phyloP scores from a whole-genome alignment of 441 rosid species.

The Syzygium syzygioides region DNA sequence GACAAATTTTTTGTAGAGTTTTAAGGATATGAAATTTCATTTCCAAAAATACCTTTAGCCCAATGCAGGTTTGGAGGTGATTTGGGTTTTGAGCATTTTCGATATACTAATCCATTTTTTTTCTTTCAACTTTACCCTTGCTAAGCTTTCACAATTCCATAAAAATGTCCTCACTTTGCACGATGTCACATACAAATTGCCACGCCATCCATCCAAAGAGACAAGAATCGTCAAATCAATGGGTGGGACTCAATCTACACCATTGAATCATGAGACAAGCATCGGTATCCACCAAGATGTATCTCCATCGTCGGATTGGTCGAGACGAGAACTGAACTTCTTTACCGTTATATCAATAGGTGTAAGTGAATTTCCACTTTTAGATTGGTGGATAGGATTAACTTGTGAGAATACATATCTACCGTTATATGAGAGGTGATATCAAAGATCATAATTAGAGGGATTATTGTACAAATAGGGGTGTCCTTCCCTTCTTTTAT shows the following conservation, averaged over 20 bases:
- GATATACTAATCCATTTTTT: neutral
- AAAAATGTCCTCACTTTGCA: neutral
- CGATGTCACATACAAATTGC: neutral
- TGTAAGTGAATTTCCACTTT: neutral
- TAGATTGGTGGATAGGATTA: neutral
- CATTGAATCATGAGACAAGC: neutral
- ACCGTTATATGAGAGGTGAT: neutral
- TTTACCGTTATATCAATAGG: neutral
- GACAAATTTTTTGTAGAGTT: neutral
- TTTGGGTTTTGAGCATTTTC: neutral
- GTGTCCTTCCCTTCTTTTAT: neutral
- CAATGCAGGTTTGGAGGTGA: neutral
- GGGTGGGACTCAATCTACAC: neutral
- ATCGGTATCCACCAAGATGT: neutral
- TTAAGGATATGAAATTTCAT: neutral
- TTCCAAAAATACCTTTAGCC: neutral
- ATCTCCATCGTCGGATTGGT: neutral
- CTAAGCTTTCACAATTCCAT: neutral
- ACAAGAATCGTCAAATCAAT: neutral
- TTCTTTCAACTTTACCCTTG: neutral
- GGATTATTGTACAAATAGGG: neutral
- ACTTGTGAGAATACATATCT: neutral
- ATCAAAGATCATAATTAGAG: neutral
- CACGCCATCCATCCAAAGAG: neutral
- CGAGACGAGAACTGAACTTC: neutral